Evolutionary conservation across 2,329 filamentous ascomycete species (phyloP).

Genomic region (Scedosporium dehoogii): DNA sequence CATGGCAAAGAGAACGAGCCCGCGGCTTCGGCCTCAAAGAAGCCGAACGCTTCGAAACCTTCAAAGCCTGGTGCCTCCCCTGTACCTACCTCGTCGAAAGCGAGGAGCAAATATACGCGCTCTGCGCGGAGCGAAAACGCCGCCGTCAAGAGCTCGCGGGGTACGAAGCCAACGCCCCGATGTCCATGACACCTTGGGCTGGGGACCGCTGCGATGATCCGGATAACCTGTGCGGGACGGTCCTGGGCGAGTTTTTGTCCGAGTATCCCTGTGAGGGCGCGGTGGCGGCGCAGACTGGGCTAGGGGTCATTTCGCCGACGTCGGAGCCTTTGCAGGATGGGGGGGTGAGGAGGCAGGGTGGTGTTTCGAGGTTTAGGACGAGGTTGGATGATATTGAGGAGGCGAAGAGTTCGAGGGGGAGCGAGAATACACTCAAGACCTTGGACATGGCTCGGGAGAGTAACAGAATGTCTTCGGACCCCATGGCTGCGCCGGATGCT

Average conservation of each 20-base stretch:
- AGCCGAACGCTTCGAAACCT: neutral
- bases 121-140: neutral
- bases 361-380: neutral
- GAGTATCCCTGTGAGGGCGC: too few species aligned
- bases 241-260: too few species aligned
- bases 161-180: neutral
- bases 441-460: neutral
- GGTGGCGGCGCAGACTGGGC: too few species aligned
- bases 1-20: slow-evolving; percentile 2
- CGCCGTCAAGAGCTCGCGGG: neutral
- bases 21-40: slow-evolving; percentile 1
- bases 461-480: neutral
- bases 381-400: neutral
- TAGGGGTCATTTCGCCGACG: neutral
- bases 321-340: neutral
- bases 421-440: neutral
- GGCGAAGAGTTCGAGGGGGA: neutral
- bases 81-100: neutral
- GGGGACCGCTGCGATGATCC: neutral
- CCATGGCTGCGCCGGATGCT: too few species aligned
- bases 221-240: too few species aligned
- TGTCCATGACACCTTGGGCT: neutral
- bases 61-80: neutral
- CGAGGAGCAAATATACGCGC: neutral
- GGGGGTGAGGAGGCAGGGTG: neutral